A percentile compares a stretch with the other conserved stretches of the same genome.
phyloP scores from a whole-genome alignment of 257 asterid species.

The Agastache rugosa region DNA sequence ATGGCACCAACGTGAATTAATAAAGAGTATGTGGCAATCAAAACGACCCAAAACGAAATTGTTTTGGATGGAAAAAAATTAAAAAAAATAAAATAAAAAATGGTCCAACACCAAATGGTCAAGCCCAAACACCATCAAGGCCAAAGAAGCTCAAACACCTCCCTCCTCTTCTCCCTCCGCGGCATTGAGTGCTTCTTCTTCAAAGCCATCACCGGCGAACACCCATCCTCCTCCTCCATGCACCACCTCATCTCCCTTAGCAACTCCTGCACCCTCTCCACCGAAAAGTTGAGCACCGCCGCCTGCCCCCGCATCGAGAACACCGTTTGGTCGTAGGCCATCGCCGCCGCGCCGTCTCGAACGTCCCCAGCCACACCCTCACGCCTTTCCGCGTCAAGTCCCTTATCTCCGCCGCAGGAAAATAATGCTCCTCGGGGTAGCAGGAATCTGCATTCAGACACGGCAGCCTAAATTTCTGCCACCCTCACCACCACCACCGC shows the following conservation, averaged over 20 bases:
- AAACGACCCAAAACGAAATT: too few relatives aligned
- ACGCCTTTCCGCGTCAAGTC: constrained; percentile 82
- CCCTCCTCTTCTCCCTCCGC: too few relatives aligned
- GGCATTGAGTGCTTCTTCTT: too few relatives aligned
- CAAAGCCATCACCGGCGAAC: too few relatives aligned
- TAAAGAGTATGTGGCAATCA: too few relatives aligned
- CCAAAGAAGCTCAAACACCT: too few relatives aligned
- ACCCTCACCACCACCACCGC: constrained; percentile 58
- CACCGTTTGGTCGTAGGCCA: constrained; percentile 91
- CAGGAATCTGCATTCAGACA: constrained; percentile 58
- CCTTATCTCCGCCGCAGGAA: constrained; percentile 85
- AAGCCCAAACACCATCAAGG: too few relatives aligned
- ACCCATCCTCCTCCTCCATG: too few relatives aligned
- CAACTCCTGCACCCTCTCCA: constrained; percentile 68
- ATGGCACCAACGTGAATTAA: too few relatives aligned
- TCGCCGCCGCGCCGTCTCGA: constrained; percentile 76
- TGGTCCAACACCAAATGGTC: too few relatives aligned
- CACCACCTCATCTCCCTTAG: constrained; percentile 58
- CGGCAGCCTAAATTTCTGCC: constrained; percentile 71
- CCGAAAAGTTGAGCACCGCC: constrained; percentile 72
- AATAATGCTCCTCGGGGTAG: constrained; percentile 85
- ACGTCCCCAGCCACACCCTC: constrained; percentile 86
- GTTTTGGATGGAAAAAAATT: too few relatives aligned
- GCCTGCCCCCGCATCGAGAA: constrained; percentile 65
- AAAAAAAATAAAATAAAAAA: too few relatives aligned